These are phyloP conservation scores for Fulvia fulva DNA, from an alignment of 2,329 filamentous ascomycete species.

Conservation along the genomic window DNA sequence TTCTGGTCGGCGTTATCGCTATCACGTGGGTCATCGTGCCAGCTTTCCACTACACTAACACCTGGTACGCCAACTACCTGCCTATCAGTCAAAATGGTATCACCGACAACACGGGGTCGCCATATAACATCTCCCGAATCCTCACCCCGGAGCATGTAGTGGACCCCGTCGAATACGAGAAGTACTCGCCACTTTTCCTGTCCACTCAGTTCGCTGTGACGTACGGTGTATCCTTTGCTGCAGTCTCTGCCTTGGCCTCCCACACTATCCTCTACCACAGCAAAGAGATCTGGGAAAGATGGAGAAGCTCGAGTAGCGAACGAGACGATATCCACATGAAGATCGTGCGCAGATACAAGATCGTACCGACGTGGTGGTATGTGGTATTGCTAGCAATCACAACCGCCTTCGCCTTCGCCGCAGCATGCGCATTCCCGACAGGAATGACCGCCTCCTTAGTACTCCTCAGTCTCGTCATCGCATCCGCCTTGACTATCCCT, in stretches of 20 bases:
- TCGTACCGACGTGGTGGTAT: conserved; percentile 80
- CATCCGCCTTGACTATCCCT: conserved; percentile 76
- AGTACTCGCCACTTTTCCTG: conserved; percentile 77
- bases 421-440: conserved; percentile 58
- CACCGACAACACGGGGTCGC: conserved; percentile 80
- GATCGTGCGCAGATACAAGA: conserved; percentile 76
- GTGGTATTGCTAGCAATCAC: conserved; percentile 16
- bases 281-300: conserved; percentile 74
- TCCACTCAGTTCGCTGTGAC: conserved; percentile 84
- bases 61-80: conserved; percentile 78
- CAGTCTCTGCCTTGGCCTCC: conserved; percentile 70
- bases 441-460: conserved; percentile 84
- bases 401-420: conserved; percentile 19
- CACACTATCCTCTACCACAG: conserved; percentile 85
- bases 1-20: conserved; percentile 21
- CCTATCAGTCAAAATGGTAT: conserved; percentile 79
- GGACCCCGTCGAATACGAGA: conserved; percentile 68
- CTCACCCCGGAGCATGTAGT: conserved; percentile 75
- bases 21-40: conserved; percentile 23
- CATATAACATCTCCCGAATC: conserved; percentile 78
- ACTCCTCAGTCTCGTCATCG: conserved; percentile 71
- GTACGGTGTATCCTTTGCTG: conserved; percentile 81
- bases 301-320: conserved; percentile 49
- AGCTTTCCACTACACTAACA: conserved; percentile 59
- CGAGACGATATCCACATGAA: conserved; percentile 77